phyloP scores from a whole-genome alignment of 169 alveolate genomes.

The Pseudocohnilembus persalinus region DNA sequence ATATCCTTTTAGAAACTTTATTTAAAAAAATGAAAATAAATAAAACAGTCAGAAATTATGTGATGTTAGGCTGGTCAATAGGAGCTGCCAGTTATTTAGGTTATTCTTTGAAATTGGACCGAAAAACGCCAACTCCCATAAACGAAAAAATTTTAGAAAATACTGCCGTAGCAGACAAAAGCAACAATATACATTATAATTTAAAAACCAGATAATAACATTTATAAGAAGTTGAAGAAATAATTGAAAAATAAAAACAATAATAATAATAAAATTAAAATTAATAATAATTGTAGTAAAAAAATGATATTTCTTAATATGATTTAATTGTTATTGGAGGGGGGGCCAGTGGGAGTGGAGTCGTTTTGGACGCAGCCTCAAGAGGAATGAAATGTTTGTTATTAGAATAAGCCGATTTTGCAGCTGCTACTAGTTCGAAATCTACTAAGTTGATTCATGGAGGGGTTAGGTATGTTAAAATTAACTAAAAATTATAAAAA shows the following conservation, averaged over 20 bases:
- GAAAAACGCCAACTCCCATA: neutral
- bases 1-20: no score
- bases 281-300: slow-evolving; percentile 68
- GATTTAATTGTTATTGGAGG: slow-evolving; percentile 92
- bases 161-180: neutral
- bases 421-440: slow-evolving; percentile 93
- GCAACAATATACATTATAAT: neutral
- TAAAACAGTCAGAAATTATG: no score
- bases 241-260: neutral
- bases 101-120: neutral
- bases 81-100: neutral
- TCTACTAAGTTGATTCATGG: slow-evolving; percentile 95
- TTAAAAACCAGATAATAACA: slow-evolving; percentile 4
- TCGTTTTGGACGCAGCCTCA: slow-evolving; percentile 92
- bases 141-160: neutral
- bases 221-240: neutral
- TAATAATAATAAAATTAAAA: slow-evolving; percentile 23
- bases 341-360: slow-evolving; percentile 86
- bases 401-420: slow-evolving; percentile 91
- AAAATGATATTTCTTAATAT: slow-evolving; percentile 54
- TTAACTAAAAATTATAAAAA: neutral
- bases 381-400: slow-evolving; percentile 92
- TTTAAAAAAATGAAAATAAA: neutral
- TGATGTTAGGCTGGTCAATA: neutral
- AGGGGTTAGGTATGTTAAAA: slow-evolving; percentile 87